Conservation (phyloP, 2,329 filamentous ascomycete species). For the Trichoderma aggressivum region DNA sequence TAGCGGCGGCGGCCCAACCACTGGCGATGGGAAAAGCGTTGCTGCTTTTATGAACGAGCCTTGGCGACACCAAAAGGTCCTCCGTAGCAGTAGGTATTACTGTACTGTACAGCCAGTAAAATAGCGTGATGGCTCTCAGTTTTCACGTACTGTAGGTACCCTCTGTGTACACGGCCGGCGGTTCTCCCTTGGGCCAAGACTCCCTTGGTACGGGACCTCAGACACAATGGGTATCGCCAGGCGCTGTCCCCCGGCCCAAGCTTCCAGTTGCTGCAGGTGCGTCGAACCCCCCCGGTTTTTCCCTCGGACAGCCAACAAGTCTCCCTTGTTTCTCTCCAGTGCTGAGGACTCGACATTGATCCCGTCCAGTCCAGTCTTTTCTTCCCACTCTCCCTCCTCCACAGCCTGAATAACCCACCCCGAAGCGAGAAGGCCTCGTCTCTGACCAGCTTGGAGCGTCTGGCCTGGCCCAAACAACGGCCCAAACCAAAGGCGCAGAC, state of each 20-base stretch:
- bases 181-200: neutral
- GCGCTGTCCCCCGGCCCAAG: slow-evolving; percentile 3
- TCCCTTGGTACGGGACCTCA: neutral
- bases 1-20: slow-evolving; percentile 12
- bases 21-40: neutral
- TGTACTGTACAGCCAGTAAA: neutral
- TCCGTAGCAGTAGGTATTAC: neutral
- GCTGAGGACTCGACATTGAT: neutral
- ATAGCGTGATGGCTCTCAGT: neutral
- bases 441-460: slow-evolving; percentile 14
- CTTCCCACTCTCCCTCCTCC: slow-evolving; percentile 14
- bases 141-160: neutral
- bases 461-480: neutral
- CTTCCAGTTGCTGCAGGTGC: slow-evolving; percentile 11
- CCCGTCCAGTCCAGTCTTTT: too few relatives aligned
- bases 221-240: slow-evolving; percentile 16
- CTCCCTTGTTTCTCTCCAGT: slow-evolving; percentile 14
- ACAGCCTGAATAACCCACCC: slow-evolving; percentile 4
- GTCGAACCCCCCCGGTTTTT: slow-evolving; percentile 15
- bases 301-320: neutral
- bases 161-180: neutral
- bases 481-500: neutral
- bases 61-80: slow-evolving; percentile 11
- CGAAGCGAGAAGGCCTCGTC: slow-evolving; percentile 12
- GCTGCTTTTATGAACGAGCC: neutral